A percentile compares a stretch with the other conserved stretches of the same genome.
Conservation (phyloP, 176 grass and related monocot species). For the Musa schizocarpa region DNA sequence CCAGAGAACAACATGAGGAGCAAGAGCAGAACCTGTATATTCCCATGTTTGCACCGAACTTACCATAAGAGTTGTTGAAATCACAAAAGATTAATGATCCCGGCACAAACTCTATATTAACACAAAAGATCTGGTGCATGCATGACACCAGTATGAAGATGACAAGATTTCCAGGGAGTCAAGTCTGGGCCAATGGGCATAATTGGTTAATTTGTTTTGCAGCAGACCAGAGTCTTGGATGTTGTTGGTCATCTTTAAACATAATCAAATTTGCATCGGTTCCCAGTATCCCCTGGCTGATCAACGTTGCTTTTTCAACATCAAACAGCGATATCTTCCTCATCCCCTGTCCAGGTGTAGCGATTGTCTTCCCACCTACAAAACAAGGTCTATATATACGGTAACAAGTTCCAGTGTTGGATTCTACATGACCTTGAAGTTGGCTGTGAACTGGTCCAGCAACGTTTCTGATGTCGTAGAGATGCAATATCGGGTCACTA, state of each 20-base stretch:
- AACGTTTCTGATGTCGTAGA: slow-evolving; percentile 2
- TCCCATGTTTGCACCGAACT: too few relatives aligned
- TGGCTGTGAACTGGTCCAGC: not conserved
- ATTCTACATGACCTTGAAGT: slow-evolving; percentile 4
- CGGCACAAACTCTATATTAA: too few relatives aligned
- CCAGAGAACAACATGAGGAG: too few relatives aligned
- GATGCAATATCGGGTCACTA: slow-evolving; percentile 1
- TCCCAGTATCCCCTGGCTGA: slow-evolving; percentile 10
- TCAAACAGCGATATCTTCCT: slow-evolving; percentile 9
- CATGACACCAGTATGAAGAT: too few relatives aligned
- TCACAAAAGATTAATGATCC: too few relatives aligned
- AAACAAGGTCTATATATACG: slow-evolving; percentile 13
- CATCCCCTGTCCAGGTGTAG: slow-evolving; percentile 5
- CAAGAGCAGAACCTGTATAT: too few relatives aligned
- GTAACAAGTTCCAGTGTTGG: not conserved
- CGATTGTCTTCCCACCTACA: slow-evolving; percentile 8
- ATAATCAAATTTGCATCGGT: slow-evolving; percentile 2
- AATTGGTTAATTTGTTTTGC: not conserved
- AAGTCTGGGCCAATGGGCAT: too few relatives aligned
- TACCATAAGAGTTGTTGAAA: too few relatives aligned
- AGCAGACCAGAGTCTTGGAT: slow-evolving; percentile 16
- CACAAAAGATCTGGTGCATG: too few relatives aligned
- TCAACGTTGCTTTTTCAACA: not conserved
- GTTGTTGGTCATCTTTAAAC: not conserved
- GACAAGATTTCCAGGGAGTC: too few relatives aligned